Base-by-base conservation (phyloP, 495 filamentous ascomycete species). In the Aspergillus affinis region DNA sequence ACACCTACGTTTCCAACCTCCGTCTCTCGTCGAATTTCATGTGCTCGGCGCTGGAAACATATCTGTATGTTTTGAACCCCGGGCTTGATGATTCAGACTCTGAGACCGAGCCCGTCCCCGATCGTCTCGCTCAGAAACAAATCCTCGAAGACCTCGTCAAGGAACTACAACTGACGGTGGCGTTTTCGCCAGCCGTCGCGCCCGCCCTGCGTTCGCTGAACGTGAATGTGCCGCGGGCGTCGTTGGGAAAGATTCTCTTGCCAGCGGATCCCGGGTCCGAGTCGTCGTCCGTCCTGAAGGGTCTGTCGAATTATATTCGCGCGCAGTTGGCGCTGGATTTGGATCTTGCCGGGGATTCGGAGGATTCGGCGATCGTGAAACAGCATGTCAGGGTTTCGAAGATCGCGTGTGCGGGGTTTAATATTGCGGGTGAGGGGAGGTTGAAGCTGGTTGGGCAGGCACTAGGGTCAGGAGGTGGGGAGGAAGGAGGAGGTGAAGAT, bases 371-470 rank as follows among this genome's bases (percentile, higher is more conserved):
- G 10, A 47, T 55, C 6, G 57, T 67, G 3, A 64, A 72, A 46
- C 63, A 75, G n/a, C 71, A 72, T 60, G 73, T 85, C 18, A 71
- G 75, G 0, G 61, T 86, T 12, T 70, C 76, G 45, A 82, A 80
- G 59, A 70, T 84, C 63, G 75, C 81, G 2, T 84, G 80, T 65
- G 78, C 78, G 19, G 78, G 75, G 45, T 86, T 85, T 70, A 76
- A 82, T 23, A 23, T 86, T 20, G 81, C 79, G 5, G 68, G 61
- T 7, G 83, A 84, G 9, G 77, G 83, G 12, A 80, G 73, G 57
- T 64, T 83, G 56, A 86, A 86, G 69, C 55, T 86, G 18, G 73
- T 79, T 68, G 71, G 68, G 15, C 64, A 68, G 32, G 29, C 29
- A 12, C 18, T 6, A 0, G 20, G 30, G 30, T 32, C 30, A 3